phyloP scores from a whole-genome alignment of 2,329 filamentous ascomycete genomes.

The Sporothrix protearum region DNA sequence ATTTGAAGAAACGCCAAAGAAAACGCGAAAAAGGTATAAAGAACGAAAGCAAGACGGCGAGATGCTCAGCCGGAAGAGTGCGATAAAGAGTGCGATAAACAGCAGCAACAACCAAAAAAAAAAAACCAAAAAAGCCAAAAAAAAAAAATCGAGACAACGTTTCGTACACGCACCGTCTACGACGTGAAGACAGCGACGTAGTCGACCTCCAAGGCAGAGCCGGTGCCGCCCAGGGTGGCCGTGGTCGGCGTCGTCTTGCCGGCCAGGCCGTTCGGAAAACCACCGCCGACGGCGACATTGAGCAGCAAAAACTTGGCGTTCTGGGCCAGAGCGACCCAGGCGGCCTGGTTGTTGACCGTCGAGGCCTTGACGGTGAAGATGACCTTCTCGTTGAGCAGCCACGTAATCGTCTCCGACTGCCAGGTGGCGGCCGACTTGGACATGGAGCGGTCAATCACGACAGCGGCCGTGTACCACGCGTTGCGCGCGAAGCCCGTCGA shows the following conservation, averaged over 20 bases:
- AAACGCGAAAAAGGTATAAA: neutral
- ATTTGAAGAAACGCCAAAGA: neutral
- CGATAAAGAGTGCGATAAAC: neutral
- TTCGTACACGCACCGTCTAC: neutral
- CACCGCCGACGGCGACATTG: constrained; percentile 55
- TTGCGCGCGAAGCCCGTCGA: constrained; percentile 31
- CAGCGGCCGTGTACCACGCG: constrained; percentile 46
- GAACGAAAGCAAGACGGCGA: neutral
- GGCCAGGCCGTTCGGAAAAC: constrained; percentile 38
- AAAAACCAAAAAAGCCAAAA: constrained; percentile 7
- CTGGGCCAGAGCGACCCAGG: constrained; percentile 52
- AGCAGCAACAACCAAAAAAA: neutral
- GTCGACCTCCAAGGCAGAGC: constrained; percentile 50
- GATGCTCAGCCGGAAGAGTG: neutral
- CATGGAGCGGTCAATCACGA: constrained; percentile 48
- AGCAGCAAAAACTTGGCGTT: constrained; percentile 51
- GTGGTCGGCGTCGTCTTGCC: constrained; percentile 40
- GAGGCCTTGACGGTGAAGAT: constrained; percentile 46
- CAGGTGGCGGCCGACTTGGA: constrained; percentile 38
- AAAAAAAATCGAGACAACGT: neutral
- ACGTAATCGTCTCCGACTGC: constrained; percentile 49
- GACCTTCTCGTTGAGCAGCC: constrained; percentile 46
- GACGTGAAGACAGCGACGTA: constrained; percentile 46
- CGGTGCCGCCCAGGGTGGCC: constrained; percentile 45
- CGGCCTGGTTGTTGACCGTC: constrained; percentile 42